Base-by-base conservation (phyloP, 164 flowering plant genomes). In the Piper longum region DNA sequence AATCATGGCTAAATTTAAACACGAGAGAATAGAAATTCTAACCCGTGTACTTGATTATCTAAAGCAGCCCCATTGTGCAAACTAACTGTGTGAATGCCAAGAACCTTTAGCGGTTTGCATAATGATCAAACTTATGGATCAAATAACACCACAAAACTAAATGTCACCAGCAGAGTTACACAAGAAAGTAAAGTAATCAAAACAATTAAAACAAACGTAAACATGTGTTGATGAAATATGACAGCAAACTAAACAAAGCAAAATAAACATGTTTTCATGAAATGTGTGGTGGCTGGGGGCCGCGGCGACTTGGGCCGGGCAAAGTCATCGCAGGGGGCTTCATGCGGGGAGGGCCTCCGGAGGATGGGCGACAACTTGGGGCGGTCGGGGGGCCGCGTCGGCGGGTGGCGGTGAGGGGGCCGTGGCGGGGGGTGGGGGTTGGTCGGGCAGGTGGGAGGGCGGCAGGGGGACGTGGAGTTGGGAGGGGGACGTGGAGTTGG, bases 41-140 rank as follows among this genome's bases (percentile, higher is more conserved):
- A 90, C 97, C 98, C 96, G 36, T 73, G 76, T 67, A 88, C 77
- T 72, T 93, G 98, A 73, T 82, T 95, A 62, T 86, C 84, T 45
- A 93, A 41, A n/a, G 83, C 67, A n/a, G 92, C 89, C 69, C 88
- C 95, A 59, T 84, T 70, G 69, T 93, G 97, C 65, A 93, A 69
- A 72, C 89, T 85, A 74, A 93, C 96, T 61, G 95, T 79, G 72
- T 88, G 97, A 67, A 90, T 72, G 61, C 97, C 98, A 52, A 73
- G 74, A 62, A 75, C 81, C 72, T 90, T 88, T 72, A 90, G 76
- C 56, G 96, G 83, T 76, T 88, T 93, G 82, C 95, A 90, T 26
- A 88, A 70, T 41, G 81, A 62, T 4, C 95, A 83, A 54, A 87
- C 87, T 96, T 90, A 73, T 4, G 16, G 41, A 45, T 16, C 13